These are phyloP conservation scores for Magnolia sinica DNA, from an alignment of 164 flowering plant species.

Conservation along the genomic window DNA sequence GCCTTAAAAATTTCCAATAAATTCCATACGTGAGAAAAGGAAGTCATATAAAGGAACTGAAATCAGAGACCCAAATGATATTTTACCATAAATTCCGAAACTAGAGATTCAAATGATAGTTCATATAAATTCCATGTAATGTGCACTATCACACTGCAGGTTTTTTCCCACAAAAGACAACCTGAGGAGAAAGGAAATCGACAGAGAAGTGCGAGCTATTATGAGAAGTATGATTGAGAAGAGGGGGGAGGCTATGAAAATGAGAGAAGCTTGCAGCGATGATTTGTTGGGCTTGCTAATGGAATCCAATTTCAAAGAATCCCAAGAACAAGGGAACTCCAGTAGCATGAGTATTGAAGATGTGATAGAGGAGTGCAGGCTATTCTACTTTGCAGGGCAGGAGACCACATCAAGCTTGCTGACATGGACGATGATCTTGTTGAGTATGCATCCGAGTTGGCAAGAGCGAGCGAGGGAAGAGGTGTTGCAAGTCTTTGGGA, in stretches of 20 bases:
- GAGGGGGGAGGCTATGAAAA: not conserved
- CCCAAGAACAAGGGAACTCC: not conserved
- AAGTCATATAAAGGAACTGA: too few species aligned
- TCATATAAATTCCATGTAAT: too few species aligned
- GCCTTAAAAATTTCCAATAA: not conserved
- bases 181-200: not conserved
- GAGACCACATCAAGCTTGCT: not conserved
- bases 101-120: too few species aligned
- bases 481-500: not conserved
- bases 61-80: too few species aligned
- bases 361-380: slow-evolving; percentile 2
- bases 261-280: not conserved
- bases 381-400: not conserved
- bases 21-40: too few species aligned
- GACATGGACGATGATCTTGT: not conserved
- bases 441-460: not conserved
- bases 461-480: not conserved
- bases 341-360: not conserved
- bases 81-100: too few species aligned
- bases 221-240: not conserved
- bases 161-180: not conserved
- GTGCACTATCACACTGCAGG: not conserved
- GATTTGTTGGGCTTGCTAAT: slow-evolving; percentile 1
- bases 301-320: slow-evolving; percentile 1
- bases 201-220: not conserved